Evolutionary conservation across 2,329 filamentous ascomycete genomes (phyloP).

Genomic region (Fusarium miscanthi): DNA sequence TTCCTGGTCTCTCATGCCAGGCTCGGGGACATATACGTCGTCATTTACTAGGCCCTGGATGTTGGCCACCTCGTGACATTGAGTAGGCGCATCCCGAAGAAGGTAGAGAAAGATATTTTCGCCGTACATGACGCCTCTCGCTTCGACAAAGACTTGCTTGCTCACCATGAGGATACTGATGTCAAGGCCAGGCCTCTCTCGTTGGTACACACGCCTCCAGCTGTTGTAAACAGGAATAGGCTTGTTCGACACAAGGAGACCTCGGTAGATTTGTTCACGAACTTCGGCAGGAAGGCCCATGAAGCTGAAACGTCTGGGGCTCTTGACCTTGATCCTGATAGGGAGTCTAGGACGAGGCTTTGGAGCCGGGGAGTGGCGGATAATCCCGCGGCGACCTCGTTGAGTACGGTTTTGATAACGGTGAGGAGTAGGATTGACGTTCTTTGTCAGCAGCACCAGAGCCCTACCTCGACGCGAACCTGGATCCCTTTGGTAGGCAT

Average conservation of each 20-base stretch:
- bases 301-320: slow-evolving; percentile 3
- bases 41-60: slow-evolving; percentile 33
- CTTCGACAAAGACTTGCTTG: slow-evolving; percentile 51
- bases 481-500: background rate
- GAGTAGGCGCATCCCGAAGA: slow-evolving; percentile 52
- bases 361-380: background rate
- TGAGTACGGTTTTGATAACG: background rate
- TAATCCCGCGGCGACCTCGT: background rate
- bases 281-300: slow-evolving; percentile 47
- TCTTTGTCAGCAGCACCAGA: background rate
- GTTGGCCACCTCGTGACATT: slow-evolving; percentile 19
- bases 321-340: background rate
- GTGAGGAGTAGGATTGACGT: background rate
- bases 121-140: slow-evolving; percentile 57
- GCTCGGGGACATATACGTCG: slow-evolving; percentile 14
- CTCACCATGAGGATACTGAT: slow-evolving; percentile 54
- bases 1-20: background rate
- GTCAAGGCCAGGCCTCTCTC: slow-evolving; percentile 47
- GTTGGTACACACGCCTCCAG: slow-evolving; percentile 50
- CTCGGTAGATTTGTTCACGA: slow-evolving; percentile 47
- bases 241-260: slow-evolving; percentile 47
- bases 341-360: background rate
- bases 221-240: slow-evolving; percentile 50
- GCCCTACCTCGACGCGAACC: background rate
- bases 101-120: slow-evolving; percentile 61